phyloP scores from a whole-genome alignment of 306 rosid species.

The Echinosophora koreensis region DNA sequence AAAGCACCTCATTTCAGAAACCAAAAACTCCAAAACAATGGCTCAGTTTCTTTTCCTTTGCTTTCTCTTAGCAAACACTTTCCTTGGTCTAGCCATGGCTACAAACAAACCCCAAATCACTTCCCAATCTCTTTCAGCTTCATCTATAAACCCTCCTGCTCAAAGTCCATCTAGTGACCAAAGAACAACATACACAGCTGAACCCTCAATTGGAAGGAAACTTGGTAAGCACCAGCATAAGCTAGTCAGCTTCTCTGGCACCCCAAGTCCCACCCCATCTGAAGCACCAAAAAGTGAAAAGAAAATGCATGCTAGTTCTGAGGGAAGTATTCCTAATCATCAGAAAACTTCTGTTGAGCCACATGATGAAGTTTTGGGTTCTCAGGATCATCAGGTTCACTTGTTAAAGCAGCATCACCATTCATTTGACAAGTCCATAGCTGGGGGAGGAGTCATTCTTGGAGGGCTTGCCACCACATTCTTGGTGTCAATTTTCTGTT shows the following conservation, averaged over 20 bases:
- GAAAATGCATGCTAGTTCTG: constrained; percentile 7
- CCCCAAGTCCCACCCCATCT: constrained; percentile 51
- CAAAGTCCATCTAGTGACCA: constrained; percentile 42
- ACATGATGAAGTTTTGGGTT: constrained; percentile 35
- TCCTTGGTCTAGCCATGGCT: constrained; percentile 49
- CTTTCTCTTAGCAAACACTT: constrained; percentile 58
- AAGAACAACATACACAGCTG: not conserved
- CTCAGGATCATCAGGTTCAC: constrained; percentile 25
- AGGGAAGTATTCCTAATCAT: constrained; percentile 45
- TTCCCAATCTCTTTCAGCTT: constrained; percentile 33
- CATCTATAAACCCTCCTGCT: constrained; percentile 41
- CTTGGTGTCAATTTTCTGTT: constrained; percentile 71
- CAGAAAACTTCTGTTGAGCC: constrained; percentile 39
- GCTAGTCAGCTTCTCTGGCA: constrained; percentile 4
- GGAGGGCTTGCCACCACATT: constrained; percentile 90
- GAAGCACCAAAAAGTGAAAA: constrained; percentile 42
- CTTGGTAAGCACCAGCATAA: constrained; percentile 62
- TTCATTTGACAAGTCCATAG: constrained; percentile 70
- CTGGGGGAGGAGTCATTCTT: constrained; percentile 83
- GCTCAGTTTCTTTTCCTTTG: constrained; percentile 49
- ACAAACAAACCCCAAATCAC: constrained; percentile 38
- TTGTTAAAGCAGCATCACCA: constrained; percentile 53
- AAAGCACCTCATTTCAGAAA: constrained; percentile 20
- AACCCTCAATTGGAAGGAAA: constrained; percentile 57
- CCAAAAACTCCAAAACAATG: constrained; percentile 51